These are phyloP conservation scores for Globisporangium spinosum DNA, from an alignment of 352 stramenopile genomes.

Conservation along the genomic window DNA sequence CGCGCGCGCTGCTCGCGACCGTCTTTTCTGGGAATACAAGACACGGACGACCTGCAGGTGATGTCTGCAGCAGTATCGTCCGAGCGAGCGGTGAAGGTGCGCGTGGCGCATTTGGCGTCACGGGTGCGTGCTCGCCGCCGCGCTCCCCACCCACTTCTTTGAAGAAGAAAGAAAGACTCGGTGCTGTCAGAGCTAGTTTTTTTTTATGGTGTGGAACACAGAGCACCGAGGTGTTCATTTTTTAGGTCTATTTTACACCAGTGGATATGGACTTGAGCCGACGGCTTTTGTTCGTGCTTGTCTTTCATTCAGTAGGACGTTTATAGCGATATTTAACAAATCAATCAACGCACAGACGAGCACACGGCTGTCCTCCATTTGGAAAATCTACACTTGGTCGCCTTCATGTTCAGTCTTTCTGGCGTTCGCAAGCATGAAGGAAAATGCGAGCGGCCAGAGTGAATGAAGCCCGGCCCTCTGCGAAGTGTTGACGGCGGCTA, in stretches of 20 bases:
- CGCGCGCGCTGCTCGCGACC: background rate
- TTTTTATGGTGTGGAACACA: background rate
- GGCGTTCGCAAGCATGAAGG: no score
- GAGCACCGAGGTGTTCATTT: constrained; percentile 7
- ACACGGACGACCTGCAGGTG: constrained; percentile 13
- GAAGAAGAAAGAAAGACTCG: constrained; percentile 2
- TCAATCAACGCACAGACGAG: constrained; percentile 1
- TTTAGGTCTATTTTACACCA: constrained; percentile 7
- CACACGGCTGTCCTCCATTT: background rate
- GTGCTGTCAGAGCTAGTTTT: constrained; percentile 3
- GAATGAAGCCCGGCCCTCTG: no score
- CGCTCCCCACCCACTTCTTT: background rate
- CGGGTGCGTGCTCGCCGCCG: background rate
- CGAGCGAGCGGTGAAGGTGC: background rate
- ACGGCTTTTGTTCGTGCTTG: constrained; percentile 4
- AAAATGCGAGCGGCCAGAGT: no score
- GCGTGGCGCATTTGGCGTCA: background rate
- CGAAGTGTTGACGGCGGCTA: background rate
- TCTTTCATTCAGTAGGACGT: background rate
- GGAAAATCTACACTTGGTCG: background rate
- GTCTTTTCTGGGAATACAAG: constrained; percentile 11
- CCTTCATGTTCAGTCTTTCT: background rate
- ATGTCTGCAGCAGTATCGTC: constrained; percentile 17
- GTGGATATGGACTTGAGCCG: constrained; percentile 2
- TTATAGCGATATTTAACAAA: constrained; percentile 8